A percentile compares a stretch with the other conserved stretches of the same genome.
Evolutionary conservation across 2,329 filamentous ascomycete species (phyloP).

Genomic region (Claviceps sorghi): DNA sequence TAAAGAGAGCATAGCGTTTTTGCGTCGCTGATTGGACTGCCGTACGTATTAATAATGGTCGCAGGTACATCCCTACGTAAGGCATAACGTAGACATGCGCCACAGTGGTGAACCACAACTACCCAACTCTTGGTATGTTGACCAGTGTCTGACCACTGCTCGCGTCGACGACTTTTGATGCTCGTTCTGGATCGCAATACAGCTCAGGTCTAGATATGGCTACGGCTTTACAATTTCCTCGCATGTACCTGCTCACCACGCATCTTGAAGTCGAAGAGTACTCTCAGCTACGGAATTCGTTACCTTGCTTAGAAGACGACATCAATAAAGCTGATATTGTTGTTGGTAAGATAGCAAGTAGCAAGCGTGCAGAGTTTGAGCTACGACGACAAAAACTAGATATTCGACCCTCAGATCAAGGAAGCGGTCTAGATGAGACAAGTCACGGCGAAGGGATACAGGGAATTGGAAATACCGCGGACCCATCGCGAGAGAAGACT

Average conservation of each 20-base stretch:
- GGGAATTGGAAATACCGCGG: background rate
- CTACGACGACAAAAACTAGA: slow-evolving; percentile 51
- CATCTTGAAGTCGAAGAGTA: slow-evolving; percentile 52
- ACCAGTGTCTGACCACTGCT: background rate
- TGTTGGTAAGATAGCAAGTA: slow-evolving; percentile 56
- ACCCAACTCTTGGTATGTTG: too few relatives aligned
- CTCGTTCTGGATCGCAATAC: background rate
- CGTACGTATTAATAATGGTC: too few relatives aligned
- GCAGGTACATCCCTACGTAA: too few relatives aligned
- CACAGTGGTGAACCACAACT: too few relatives aligned
- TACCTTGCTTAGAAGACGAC: slow-evolving; percentile 56
- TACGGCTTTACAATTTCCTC: slow-evolving; percentile 31
- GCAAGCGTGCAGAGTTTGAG: slow-evolving; percentile 62
- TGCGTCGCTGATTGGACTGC: too few relatives aligned
- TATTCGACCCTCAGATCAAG: slow-evolving; percentile 28
- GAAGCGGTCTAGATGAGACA: background rate
- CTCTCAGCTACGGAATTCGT: slow-evolving; percentile 46
- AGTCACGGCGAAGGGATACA: background rate
- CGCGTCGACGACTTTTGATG: background rate
- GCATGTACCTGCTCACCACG: slow-evolving; percentile 58
- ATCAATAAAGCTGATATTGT: slow-evolving; percentile 58
- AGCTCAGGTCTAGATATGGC: background rate
- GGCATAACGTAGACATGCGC: too few relatives aligned
- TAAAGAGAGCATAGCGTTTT: too few relatives aligned
- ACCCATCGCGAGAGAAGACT: background rate